Evolutionary conservation across 371 early-diverging fungal species (phyloP), one percentile per base, ranked within the genome.

Genomic region (Lichtheimia ramosa): DNA sequence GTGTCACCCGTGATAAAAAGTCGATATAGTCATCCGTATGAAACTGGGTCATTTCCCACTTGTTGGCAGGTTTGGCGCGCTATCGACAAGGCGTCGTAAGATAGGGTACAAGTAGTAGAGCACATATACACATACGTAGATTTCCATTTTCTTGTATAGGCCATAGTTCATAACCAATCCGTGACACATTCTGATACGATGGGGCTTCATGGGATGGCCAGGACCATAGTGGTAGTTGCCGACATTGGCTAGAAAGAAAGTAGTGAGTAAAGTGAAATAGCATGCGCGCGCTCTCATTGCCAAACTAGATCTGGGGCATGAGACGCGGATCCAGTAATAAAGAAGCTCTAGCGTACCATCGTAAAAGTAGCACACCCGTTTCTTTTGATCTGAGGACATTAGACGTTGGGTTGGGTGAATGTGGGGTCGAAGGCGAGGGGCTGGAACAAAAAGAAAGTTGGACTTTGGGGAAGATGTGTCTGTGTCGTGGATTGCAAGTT

Each of bases 181-280:
- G 74, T 99, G 96, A 39, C 96, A 92, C 82, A 98, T 88, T 66
- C 91, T 86, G 57, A 97, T 89, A 55, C 99, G 83, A 63, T 94
- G 92, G 27, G 99, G 99, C 65, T 97, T 96, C 99, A 98, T 98
- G n/a, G 96, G 96, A 68, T 96, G 96, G 12, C 85, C 86, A 49
- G 81, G 77, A 13, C 87, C 88, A 66, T 88, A 88, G 71, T 88
- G 88, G 51, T 84, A 88, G 56, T 88, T 88, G 23, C 83, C 83
- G 21, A 83, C 83, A 61, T 83, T 78, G 62, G 75, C 72, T 86
- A 75, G 67, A 42, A 16, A 12, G 34, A 6, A 39, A 18, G 5
- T 0, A 20, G 3, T 51, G 7, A 63, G 55, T 16, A 34, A 16
- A 7, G 24, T 8, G 10, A 5, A n/a, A 20, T 16, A 6, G 5